Evolutionary conservation across 2,329 filamentous ascomycete species (phyloP).

Genomic region (Madurella fahalii): DNA sequence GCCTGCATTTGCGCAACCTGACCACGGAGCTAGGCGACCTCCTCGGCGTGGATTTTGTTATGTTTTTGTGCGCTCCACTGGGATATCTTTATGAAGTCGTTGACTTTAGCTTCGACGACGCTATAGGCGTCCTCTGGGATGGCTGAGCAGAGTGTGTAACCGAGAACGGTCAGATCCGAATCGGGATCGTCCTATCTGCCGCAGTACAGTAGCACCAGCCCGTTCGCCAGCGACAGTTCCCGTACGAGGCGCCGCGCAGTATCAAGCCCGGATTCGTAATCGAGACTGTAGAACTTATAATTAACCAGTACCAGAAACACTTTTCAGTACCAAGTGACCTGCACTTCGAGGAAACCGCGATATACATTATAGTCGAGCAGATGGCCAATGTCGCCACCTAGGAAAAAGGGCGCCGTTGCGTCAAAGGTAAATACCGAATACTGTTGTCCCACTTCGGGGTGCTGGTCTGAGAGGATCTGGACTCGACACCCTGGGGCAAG

Average conservation of each 20-base stretch:
- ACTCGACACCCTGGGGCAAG: slow-evolving; percentile 15
- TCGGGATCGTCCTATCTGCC: slow-evolving; percentile 37
- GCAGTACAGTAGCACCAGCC: slow-evolving; percentile 43
- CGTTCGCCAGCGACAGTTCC: slow-evolving; percentile 37
- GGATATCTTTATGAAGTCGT: slow-evolving; percentile 52
- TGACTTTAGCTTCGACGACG: slow-evolving; percentile 42
- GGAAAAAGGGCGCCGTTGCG: slow-evolving; percentile 37
- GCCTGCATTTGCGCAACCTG: slow-evolving; percentile 30
- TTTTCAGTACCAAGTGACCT: slow-evolving; percentile 39
- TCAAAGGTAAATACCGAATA: slow-evolving; percentile 41
- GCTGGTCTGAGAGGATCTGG: slow-evolving; percentile 49
- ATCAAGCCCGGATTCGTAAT: slow-evolving; percentile 35
- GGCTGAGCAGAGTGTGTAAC: slow-evolving; percentile 55
- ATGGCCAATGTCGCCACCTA: slow-evolving; percentile 49
- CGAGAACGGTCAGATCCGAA: slow-evolving; percentile 47
- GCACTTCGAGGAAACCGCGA: slow-evolving; percentile 39
- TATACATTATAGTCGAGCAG: slow-evolving; percentile 45
- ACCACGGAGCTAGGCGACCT: slow-evolving; percentile 47
- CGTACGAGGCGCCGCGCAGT: slow-evolving; percentile 35
- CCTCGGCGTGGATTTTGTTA: slow-evolving; percentile 43
- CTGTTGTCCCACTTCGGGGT: slow-evolving; percentile 44
- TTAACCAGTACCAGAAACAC: slow-evolving; percentile 51
- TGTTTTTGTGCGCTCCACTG: slow-evolving; percentile 49
- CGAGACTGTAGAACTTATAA: slow-evolving; percentile 50
- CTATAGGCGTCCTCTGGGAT: slow-evolving; percentile 38